Percentiles rank a stretch among this genome's conserved stretches.
Evolutionary conservation across 768 basidiomycete genomes (phyloP).

Genomic region (Pulveroboletus sp.): DNA sequence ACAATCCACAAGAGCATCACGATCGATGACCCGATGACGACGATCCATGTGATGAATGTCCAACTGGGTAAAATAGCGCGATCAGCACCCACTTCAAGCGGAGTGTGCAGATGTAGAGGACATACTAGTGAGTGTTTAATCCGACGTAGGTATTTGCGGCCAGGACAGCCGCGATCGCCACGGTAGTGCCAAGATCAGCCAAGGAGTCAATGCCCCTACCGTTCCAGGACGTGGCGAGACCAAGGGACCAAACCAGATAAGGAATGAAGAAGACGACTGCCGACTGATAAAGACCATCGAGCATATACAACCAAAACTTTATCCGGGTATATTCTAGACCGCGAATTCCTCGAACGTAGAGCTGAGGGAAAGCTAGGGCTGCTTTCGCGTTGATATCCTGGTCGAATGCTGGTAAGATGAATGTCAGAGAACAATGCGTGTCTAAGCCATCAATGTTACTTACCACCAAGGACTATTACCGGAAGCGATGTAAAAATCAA

Average conservation of each 20-base stretch:
- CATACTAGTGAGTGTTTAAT: slow-evolving; percentile 84
- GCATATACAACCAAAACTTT: slow-evolving; percentile 95
- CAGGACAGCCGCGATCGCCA: slow-evolving; percentile 82
- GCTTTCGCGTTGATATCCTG: slow-evolving; percentile 91
- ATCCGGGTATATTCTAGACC: slow-evolving; percentile 88
- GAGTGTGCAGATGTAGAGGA: slow-evolving; percentile 23
- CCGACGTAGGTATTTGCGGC: slow-evolving; percentile 89
- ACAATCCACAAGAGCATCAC: slow-evolving; percentile 85
- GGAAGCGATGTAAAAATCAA: slow-evolving; percentile 91
- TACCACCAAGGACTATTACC: slow-evolving; percentile 86
- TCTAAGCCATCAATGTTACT: slow-evolving; percentile 15
- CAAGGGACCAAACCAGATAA: slow-evolving; percentile 65
- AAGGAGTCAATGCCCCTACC: slow-evolving; percentile 76
- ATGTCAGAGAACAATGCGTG: slow-evolving; percentile 5
- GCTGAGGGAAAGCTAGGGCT: slow-evolving; percentile 86
- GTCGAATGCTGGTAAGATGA: slow-evolving; percentile 61
- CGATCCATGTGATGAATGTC: slow-evolving; percentile 81
- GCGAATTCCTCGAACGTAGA: slow-evolving; percentile 92
- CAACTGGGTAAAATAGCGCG: slow-evolving; percentile 47
- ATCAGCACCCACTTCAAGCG: slow-evolving; percentile 1
- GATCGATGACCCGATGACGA: slow-evolving; percentile 73
- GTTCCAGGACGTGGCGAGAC: slow-evolving; percentile 64
- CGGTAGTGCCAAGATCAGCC: slow-evolving; percentile 88
- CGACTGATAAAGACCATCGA: slow-evolving; percentile 92
- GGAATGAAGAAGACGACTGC: slow-evolving; percentile 84